phyloP scores from a whole-genome alignment of 1,139 yeast genomes.

The Scheffersomyces illinoinensis region DNA sequence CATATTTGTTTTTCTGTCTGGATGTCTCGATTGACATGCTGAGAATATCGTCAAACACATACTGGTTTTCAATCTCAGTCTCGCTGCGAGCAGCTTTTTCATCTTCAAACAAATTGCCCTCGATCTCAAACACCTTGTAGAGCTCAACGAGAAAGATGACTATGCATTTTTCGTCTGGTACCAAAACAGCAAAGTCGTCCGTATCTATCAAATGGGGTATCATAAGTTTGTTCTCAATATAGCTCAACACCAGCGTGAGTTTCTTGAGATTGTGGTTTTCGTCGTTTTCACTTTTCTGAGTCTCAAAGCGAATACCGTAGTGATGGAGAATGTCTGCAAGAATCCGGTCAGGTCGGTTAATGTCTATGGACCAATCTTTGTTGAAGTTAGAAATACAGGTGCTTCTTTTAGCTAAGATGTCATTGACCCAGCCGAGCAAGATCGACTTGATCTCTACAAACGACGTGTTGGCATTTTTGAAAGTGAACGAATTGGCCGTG shows the following conservation, averaged over 20 bases:
- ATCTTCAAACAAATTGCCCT: slow-evolving; percentile 7
- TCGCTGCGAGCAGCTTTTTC: slow-evolving; percentile 1
- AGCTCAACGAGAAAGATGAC: slow-evolving; percentile 66
- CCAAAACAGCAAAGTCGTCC: slow-evolving; percentile 53
- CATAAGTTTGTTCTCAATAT: slow-evolving; percentile 40
- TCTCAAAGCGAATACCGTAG: slow-evolving; percentile 10
- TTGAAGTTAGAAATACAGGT: slow-evolving; percentile 31
- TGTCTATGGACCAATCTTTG: slow-evolving; percentile 41
- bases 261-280: slow-evolving; percentile 29
- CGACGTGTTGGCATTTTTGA: slow-evolving; percentile 39
- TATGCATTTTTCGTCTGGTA: slow-evolving; percentile 68
- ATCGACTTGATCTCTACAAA: slow-evolving; percentile 32
- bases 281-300: neutral
- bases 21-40: slow-evolving; percentile 21
- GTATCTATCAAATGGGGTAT: slow-evolving; percentile 60
- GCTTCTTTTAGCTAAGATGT: slow-evolving; percentile 19
- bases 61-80: slow-evolving; percentile 1
- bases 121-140: slow-evolving; percentile 52
- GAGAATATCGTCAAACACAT: slow-evolving; percentile 19
- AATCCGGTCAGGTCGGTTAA: slow-evolving; percentile 28
- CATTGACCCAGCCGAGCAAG: slow-evolving; percentile 37
- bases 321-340: slow-evolving; percentile 25
- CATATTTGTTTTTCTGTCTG: slow-evolving; percentile 31
- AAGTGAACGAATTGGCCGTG: slow-evolving; percentile 37
- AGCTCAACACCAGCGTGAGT: slow-evolving; percentile 19